Base-by-base conservation (phyloP, 371 early-diverging fungal genomes). In the Cokeromyces recurvatus region DNA sequence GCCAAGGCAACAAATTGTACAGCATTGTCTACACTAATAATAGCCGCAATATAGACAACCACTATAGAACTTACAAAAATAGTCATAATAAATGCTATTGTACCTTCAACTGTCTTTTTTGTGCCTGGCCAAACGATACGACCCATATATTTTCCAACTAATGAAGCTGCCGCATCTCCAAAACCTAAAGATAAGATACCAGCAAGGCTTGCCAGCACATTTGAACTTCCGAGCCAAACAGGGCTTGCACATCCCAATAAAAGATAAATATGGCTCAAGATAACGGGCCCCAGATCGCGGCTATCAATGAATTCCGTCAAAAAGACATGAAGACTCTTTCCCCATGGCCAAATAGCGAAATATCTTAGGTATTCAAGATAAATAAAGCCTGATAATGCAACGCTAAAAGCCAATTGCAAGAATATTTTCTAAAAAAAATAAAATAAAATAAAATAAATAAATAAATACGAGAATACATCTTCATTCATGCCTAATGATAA, bases 241-340 rank as follows among this genome's bases (percentile, higher is more conserved):
- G 94, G 91, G 6, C 81, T 61, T 9, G 94, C 94, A 60, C 97
- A 95, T 1, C 97, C 97, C 14, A 91, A 32, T 12, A 96, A 57
- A 16, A 96, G 66, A 53, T 92, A 94, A 25, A 95, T 65, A 53
- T 96, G 97, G 22, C 90, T 85, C 8, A 94, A 63, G n/a, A 96
- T 86, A 21, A 86, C 80, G 0, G 84, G 80, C 4, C 87, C 87
- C 0, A 82, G 59, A 54, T 96, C 97, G 14, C 90, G 82, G 31
- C 78, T 72, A 53, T 95, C 93, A 21, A 89, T 67, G 54, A 95
- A 96, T 25, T 77, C 77, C 16, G 74, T 67, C 52, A 93, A 51
- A 51, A 92, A 94, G 11, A 66, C 51, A 36, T 87, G 79, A 1
- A 96, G 68, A 29, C 58, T 62, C n/a, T 68, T 68, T 9, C 86